These are phyloP conservation scores for Lepidium didymum DNA, from an alignment of 345 rosid genomes.

Conservation along the genomic window DNA sequence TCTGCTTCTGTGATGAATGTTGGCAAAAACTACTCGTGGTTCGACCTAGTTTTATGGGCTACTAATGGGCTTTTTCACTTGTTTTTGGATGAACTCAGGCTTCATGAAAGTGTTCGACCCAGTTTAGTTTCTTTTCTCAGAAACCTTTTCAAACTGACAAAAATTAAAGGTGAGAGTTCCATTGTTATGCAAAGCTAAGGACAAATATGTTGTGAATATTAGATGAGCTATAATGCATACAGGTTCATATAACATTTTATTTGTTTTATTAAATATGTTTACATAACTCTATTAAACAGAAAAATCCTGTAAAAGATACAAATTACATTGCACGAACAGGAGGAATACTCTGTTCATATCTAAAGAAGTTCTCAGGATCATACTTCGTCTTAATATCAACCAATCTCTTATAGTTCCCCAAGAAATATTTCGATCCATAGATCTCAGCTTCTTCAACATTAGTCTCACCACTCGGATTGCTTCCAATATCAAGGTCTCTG, in stretches of 20 bases:
- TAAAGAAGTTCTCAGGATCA: conserved; percentile 35
- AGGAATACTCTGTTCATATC: conserved; percentile 29
- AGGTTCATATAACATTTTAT: neutral
- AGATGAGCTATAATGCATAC: neutral
- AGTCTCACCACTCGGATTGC: neutral
- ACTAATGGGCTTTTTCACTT: too few species aligned
- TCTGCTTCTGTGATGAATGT: too few species aligned
- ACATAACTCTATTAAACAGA: neutral
- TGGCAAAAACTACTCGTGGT: too few species aligned
- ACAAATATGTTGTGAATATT: neutral
- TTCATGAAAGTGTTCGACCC: too few species aligned
- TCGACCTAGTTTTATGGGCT: too few species aligned
- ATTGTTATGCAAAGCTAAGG: too few species aligned
- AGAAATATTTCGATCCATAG: conserved; percentile 31
- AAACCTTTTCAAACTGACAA: too few species aligned
- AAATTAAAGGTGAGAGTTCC: too few species aligned
- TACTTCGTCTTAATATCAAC: conserved; percentile 23
- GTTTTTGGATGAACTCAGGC: too few species aligned
- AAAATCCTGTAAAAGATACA: neutral
- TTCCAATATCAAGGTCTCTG: conserved; percentile 27
- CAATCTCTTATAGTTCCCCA: conserved; percentile 23
- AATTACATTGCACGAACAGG: neutral
- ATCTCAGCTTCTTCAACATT: conserved; percentile 8
- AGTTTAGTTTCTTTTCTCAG: too few species aligned
- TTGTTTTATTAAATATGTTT: neutral